These are phyloP conservation scores for Abrus pulchellus DNA, from an alignment of 306 rosid genomes.

Conservation along the genomic window DNA sequence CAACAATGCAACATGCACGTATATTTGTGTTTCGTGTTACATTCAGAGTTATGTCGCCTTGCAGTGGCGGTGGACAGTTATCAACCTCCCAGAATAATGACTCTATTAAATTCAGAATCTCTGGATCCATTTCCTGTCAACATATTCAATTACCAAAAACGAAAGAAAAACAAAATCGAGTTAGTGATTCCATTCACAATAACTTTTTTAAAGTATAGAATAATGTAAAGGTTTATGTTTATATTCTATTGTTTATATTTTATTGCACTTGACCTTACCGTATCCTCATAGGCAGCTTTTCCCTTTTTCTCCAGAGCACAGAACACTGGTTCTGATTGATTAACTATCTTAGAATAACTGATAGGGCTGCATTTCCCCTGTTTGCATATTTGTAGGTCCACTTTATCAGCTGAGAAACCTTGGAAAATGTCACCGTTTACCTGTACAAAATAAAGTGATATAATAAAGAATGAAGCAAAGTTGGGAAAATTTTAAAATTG, in stretches of 20 bases:
- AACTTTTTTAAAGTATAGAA: no score
- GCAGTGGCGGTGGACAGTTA: not conserved
- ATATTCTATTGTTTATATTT: no score
- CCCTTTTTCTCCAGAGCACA: not conserved
- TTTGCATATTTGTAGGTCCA: not conserved
- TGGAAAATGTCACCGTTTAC: no score
- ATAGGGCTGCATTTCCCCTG: not conserved
- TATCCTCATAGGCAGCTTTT: not conserved
- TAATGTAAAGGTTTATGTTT: no score
- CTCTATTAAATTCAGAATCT: slow-evolving; percentile 2
- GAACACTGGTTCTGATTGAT: not conserved
- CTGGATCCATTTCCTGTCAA: slow-evolving; percentile 7
- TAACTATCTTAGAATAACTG: not conserved
- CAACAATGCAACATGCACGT: no score
- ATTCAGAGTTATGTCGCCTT: not conserved
- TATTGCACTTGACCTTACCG: not conserved
- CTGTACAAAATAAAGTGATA: no score
- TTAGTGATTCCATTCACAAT: no score
- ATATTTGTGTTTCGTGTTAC: not conserved
- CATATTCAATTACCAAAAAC: not conserved
- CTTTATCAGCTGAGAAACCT: no score
- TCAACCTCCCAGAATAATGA: slow-evolving; percentile 9
- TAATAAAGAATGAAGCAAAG: no score
- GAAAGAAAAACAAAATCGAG: no score
- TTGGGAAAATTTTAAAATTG: not conserved